Conservation (phyloP, 495 filamentous ascomycete species). For the Thermochaetoides thermophila region DNA sequence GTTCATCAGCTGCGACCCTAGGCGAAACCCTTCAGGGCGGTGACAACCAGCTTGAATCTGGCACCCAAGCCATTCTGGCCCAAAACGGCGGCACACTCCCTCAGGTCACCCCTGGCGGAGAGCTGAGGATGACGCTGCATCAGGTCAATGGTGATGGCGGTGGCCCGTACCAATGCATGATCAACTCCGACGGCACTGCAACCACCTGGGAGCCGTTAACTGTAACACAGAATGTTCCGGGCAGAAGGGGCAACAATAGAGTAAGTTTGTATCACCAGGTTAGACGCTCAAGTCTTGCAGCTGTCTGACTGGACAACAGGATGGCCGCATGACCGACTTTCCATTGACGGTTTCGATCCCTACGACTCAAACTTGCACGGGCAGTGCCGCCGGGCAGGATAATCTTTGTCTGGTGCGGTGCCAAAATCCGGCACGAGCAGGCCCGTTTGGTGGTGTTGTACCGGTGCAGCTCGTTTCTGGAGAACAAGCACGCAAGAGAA, state of each 20-base stretch:
- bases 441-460: conserved; percentile 39
- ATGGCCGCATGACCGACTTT: conserved; percentile 26
- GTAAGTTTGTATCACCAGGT: no score
- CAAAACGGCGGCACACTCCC: conserved; percentile 32
- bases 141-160: conserved; percentile 37
- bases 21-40: conserved; percentile 29
- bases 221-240: no score
- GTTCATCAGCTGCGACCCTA: conserved; percentile 25
- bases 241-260: no score
- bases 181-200: conserved; percentile 34
- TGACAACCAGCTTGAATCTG: conserved; percentile 32
- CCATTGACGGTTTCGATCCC: conserved; percentile 32
- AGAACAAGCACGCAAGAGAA: no score
- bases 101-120: conserved; percentile 31
- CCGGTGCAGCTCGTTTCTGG: conserved; percentile 38
- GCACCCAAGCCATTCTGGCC: conserved; percentile 30
- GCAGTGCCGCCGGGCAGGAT: conserved; percentile 35
- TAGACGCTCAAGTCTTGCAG: no score
- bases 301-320: conserved; percentile 1
- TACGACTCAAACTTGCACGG: conserved; percentile 32
- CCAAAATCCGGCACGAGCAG: conserved; percentile 34
- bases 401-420: conserved; percentile 39
- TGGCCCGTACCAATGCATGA: conserved; percentile 33
- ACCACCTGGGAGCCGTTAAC: conserved; percentile 22
- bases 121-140: conserved; percentile 36